Conservation (phyloP, 345 rosid genomes). For the Anacardium occidentale region DNA sequence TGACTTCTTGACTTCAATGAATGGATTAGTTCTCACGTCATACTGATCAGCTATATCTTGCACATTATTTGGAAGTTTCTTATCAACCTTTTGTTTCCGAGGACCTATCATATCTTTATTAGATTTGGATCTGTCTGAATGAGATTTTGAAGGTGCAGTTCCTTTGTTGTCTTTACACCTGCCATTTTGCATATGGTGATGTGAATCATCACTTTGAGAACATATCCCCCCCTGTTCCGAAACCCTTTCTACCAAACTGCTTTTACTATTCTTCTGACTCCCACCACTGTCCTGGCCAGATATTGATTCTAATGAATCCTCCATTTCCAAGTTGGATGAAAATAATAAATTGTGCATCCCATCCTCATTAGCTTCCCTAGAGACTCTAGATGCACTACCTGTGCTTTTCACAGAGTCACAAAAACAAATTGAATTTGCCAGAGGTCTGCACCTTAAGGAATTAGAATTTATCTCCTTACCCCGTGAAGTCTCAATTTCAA, state of each 20-base stretch:
- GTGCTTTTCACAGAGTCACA: slow-evolving; percentile 22
- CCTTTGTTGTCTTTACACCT: slow-evolving; percentile 20
- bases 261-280: slow-evolving; percentile 27
- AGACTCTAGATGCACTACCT: slow-evolving; percentile 26
- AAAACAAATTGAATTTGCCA: slow-evolving; percentile 15
- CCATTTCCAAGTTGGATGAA: slow-evolving; percentile 19
- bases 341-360: slow-evolving; percentile 17
- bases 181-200: slow-evolving; percentile 20
- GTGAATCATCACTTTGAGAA: slow-evolving; percentile 6
- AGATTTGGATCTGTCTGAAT: slow-evolving; percentile 14
- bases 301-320: slow-evolving; percentile 32
- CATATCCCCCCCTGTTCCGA: slow-evolving; percentile 13
- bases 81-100: slow-evolving; percentile 24
- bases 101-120: slow-evolving; percentile 20
- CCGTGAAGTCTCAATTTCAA: slow-evolving; percentile 22
- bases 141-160: slow-evolving; percentile 22
- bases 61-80: slow-evolving; percentile 21
- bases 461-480: slow-evolving; percentile 22
- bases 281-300: slow-evolving; percentile 27
- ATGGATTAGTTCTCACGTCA: slow-evolving; percentile 32
- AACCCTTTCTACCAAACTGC: slow-evolving; percentile 24
- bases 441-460: slow-evolving; percentile 21
- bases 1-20: slow-evolving; percentile 36
- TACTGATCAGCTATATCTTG: slow-evolving; percentile 19
- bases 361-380: slow-evolving; percentile 24